phyloP scores from a whole-genome alignment of 192 early-diverging fungal species.

The Coemansia sp. region DNA sequence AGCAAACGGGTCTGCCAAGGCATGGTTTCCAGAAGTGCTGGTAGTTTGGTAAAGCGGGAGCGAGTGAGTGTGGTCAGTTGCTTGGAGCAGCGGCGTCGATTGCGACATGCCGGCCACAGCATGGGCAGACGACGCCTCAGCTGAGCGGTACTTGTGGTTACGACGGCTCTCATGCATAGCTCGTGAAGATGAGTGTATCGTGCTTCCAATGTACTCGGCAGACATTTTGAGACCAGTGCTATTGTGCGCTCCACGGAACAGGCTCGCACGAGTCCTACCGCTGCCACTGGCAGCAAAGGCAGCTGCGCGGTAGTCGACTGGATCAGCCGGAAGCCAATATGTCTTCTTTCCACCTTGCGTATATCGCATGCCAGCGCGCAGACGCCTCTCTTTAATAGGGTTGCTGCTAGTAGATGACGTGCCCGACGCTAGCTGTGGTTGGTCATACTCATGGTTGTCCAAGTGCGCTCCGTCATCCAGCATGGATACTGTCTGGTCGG shows the following conservation, averaged over 20 bases:
- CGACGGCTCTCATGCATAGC: slow-evolving; percentile 38
- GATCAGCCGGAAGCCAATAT: slow-evolving; percentile 56
- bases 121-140: slow-evolving; percentile 3
- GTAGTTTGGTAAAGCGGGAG: neutral
- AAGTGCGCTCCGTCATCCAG: neutral
- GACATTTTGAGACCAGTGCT: slow-evolving; percentile 17
- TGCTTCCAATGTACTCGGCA: slow-evolving; percentile 31
- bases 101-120: neutral
- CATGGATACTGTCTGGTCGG: neutral
- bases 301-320: slow-evolving; percentile 40
- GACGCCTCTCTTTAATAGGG: slow-evolving; percentile 47
- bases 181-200: slow-evolving; percentile 38
- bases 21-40: neutral
- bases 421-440: neutral
- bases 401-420: neutral
- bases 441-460: neutral
- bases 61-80: slow-evolving; percentile 33
- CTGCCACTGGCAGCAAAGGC: slow-evolving; percentile 40
- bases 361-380: slow-evolving; percentile 56
- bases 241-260: slow-evolving; percentile 17
- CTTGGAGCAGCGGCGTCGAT: slow-evolving; percentile 1
- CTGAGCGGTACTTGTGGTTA: slow-evolving; percentile 9
- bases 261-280: slow-evolving; percentile 22
- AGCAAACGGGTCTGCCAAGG: slow-evolving; percentile 11
- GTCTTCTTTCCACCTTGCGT: slow-evolving; percentile 53